phyloP scores from a whole-genome alignment of 2,329 filamentous ascomycete genomes.

The Orbilia ellipsospora region DNA sequence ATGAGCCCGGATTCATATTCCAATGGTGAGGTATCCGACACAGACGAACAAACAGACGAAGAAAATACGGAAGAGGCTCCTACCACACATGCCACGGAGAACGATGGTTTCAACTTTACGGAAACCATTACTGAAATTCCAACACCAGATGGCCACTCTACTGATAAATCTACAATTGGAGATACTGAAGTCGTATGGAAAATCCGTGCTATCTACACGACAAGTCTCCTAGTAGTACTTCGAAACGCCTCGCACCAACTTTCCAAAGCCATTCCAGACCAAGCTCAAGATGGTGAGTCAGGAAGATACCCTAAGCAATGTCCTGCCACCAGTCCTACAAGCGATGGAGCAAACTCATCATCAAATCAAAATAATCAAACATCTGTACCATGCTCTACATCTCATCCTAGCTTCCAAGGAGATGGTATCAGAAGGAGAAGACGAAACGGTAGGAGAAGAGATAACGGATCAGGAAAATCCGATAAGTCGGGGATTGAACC shows the following conservation, averaged over 20 bases:
- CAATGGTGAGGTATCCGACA: no score
- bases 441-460: neutral
- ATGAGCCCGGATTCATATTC: no score
- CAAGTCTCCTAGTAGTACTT: slow-evolving; percentile 7
- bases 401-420: neutral
- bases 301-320: neutral
- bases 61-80: no score
- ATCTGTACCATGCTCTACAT: no score
- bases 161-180: neutral
- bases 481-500: neutral
- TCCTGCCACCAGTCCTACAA: neutral
- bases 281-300: no score
- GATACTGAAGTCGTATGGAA: neutral
- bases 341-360: no score
- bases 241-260: neutral
- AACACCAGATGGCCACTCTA: no score
- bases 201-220: slow-evolving; percentile 2
- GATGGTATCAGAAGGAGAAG: neutral
- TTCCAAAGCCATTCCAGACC: neutral
- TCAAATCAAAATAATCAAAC: no score
- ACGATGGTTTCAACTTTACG: no score
- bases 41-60: no score
- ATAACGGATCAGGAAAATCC: neutral
- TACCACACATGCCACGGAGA: no score
- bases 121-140: no score